phyloP scores from a whole-genome alignment of 345 rosid genomes.

The Eucalyptus lansdowneana region DNA sequence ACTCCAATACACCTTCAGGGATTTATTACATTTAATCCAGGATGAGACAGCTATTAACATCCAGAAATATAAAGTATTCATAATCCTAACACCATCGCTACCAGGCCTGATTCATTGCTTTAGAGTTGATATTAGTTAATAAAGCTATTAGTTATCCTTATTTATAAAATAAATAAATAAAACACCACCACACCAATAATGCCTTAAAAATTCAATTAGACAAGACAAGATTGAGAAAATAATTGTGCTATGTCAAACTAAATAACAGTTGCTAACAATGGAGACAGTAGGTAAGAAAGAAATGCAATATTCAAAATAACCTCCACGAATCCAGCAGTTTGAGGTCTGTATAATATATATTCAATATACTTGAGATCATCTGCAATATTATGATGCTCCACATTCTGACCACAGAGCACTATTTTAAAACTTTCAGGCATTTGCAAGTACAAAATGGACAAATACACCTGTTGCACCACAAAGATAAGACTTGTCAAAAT shows the following conservation, averaged over 20 bases:
- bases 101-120: background rate
- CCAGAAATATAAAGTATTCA: background rate
- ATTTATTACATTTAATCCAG: background rate
- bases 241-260: background rate
- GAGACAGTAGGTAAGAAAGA: background rate
- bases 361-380: constrained; percentile 73
- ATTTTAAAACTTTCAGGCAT: constrained; percentile 64
- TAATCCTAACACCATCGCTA: background rate
- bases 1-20: background rate
- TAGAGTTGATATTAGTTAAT: background rate
- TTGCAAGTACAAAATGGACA: constrained; percentile 78
- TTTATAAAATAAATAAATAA: background rate
- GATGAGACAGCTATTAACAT: background rate
- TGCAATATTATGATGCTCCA: constrained; percentile 77
- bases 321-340: constrained; percentile 51
- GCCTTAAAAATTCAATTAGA: background rate
- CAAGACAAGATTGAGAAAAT: background rate
- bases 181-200: background rate
- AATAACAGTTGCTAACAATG: background rate
- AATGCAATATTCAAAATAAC: constrained; percentile 11
- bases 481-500: background rate
- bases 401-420: constrained; percentile 55
- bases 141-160: background rate
- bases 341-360: constrained; percentile 82
- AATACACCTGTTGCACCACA: constrained; percentile 39